Evolutionary conservation across 371 early-diverging fungal species (phyloP).

Genomic region (Haplosporangium sp.): DNA sequence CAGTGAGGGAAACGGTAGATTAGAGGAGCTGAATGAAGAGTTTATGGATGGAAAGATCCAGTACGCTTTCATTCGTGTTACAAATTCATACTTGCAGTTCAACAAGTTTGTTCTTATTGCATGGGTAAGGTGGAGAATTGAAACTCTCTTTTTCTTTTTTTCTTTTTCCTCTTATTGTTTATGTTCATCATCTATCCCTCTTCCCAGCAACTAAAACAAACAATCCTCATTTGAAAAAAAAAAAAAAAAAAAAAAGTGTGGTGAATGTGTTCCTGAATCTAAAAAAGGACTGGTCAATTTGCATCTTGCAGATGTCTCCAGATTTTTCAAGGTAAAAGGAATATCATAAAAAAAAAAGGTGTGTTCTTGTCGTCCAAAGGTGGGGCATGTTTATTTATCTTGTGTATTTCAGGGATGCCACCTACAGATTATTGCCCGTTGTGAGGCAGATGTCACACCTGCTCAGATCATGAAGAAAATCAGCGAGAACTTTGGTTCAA

Average conservation of each 20-base stretch:
- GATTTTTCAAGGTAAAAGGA: slow-evolving; percentile 75
- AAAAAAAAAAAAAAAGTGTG: slow-evolving; percentile 70
- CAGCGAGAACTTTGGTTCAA: slow-evolving; percentile 86
- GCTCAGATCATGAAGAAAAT: slow-evolving; percentile 88
- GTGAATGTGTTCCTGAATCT: slow-evolving; percentile 92
- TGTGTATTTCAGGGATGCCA: slow-evolving; percentile 75
- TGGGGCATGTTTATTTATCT: not conserved
- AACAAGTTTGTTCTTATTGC: slow-evolving; percentile 92
- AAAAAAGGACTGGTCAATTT: slow-evolving; percentile 90
- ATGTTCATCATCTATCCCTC: too few species aligned
- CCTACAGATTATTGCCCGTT: slow-evolving; percentile 89
- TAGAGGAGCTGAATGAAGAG: slow-evolving; percentile 91
- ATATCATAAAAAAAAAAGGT: not conserved
- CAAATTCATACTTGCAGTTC: slow-evolving; percentile 87
- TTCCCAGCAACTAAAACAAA: too few species aligned
- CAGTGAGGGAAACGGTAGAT: slow-evolving; percentile 79
- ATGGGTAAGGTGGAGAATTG: slow-evolving; percentile 70
- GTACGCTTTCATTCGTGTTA: slow-evolving; percentile 87
- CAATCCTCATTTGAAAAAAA: too few species aligned
- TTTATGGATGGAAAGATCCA: slow-evolving; percentile 91
- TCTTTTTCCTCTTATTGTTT: too few species aligned
- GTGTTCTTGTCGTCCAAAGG: not conserved
- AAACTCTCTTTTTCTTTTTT: slow-evolving; percentile 7
- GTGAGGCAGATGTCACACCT: slow-evolving; percentile 86
- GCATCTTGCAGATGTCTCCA: slow-evolving; percentile 83